phyloP scores from a whole-genome alignment of 1,139 yeast species.

The Yamadazyma membranifaciens region DNA sequence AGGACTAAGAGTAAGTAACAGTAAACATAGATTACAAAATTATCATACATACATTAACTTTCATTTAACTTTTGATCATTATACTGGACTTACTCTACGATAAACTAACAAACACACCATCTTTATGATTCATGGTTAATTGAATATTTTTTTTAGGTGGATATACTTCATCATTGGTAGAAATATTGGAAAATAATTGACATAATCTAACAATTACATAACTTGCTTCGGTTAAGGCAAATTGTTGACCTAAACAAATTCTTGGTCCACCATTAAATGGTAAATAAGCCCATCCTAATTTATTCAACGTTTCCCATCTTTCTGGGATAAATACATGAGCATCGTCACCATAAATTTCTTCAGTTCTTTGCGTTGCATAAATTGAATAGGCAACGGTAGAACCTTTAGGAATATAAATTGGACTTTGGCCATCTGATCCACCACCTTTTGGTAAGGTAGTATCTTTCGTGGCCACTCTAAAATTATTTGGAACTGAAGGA shows the following conservation, averaged over 20 bases:
- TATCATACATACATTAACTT: background rate
- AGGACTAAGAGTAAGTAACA: background rate
- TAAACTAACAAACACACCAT: constrained; percentile 24
- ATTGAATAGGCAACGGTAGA: constrained; percentile 41
- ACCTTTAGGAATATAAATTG: constrained; percentile 44
- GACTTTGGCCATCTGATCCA: constrained; percentile 40
- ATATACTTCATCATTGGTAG: constrained; percentile 22
- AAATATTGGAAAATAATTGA: constrained; percentile 28
- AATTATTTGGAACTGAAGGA: constrained; percentile 53
- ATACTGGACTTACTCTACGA: constrained; percentile 2
- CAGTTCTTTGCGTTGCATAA: constrained; percentile 42
- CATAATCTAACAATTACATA: constrained; percentile 43
- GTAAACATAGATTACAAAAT: background rate
- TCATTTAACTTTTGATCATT: too few relatives aligned
- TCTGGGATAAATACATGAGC: constrained; percentile 45
- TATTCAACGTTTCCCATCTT: constrained; percentile 33
- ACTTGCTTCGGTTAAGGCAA: constrained; percentile 53
- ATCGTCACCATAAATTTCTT: constrained; percentile 43
- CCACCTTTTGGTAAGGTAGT: constrained; percentile 56
- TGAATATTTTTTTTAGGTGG: constrained; percentile 35
- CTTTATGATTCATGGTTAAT: constrained; percentile 33
- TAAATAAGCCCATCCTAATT: constrained; percentile 43
- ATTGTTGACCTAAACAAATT: constrained; percentile 56
- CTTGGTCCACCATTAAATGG: constrained; percentile 62
- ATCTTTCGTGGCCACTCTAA: constrained; percentile 41